Base-by-base conservation (phyloP, 73 alveolate genomes). In the Breviolum minutum region DNA sequence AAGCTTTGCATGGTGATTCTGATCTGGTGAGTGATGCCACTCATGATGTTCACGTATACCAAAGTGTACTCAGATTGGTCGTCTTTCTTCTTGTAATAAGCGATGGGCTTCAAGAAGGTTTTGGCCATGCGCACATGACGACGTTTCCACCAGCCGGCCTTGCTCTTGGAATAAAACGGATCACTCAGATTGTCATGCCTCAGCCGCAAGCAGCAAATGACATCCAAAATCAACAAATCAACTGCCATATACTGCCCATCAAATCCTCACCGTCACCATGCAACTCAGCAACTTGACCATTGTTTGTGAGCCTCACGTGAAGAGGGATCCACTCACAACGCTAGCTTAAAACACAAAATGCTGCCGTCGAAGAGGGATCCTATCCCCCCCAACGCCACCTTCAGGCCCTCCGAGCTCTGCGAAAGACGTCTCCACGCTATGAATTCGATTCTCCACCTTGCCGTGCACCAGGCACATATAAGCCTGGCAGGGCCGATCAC, bases 21-120 rank as follows among this genome's bases (percentile, higher is more conserved):
- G 32, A 94, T 77, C 95, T 94, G 99, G 85, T 94, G 99, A 62
- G 99, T 94, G 84, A 94, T 94, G 9, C 99, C 99, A 68, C 94
- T 94, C 81, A 94, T 79, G 64, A 94, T 94, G 94, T 94, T 94
- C 82, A 77, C 83, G 32, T 94, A 94, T 40, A 94, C 94, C 63
- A 86, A 27, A 30, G 81, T 86, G 94, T 86, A 86, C 40, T 86
- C 94, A 5, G 94, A 63, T 30, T 27, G 62, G 70, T 86, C 94
- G 27, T 86, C 94, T 63, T 86, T 86, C 80, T 86, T 86, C 85
- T 66, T 66, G 95, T 88, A 88, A 26, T 88, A 88, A 8, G 99
- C 99, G n/a, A 94, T 24, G 19, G 99, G 99, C 94, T 94, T 94
- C 60, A 94, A 9, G 80, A 94, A 80, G 84, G 99, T 94, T 63